Conservation (phyloP, 176 grass and related monocot species). For the Pontederia crassipes region DNA sequence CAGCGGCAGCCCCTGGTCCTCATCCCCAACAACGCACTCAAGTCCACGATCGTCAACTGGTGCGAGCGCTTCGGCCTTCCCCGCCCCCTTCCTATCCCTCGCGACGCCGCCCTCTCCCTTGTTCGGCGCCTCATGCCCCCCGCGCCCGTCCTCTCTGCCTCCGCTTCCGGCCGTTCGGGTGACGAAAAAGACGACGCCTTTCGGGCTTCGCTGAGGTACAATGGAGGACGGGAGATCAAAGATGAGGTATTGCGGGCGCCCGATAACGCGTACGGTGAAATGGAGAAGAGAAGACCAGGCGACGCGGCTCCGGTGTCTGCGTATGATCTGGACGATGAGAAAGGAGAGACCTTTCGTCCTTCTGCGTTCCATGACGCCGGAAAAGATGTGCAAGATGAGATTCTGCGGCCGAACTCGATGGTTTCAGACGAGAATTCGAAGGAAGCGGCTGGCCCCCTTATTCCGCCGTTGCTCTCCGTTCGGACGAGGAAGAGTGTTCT, state of each 20-base stretch:
- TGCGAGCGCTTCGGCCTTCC: conserved; percentile 47
- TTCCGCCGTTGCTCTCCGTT: not conserved
- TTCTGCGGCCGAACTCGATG: not conserved
- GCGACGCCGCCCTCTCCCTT: conserved; percentile 45
- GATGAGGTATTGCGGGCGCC: too few species aligned
- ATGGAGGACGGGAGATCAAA: too few species aligned
- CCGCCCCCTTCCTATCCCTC: conserved; percentile 36
- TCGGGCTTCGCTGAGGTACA: too few species aligned
- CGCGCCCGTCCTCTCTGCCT: not conserved
- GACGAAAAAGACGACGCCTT: not conserved
- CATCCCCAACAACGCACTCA: conserved; percentile 71
- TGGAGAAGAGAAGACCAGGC: too few species aligned
- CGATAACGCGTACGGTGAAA: too few species aligned
- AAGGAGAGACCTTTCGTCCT: not conserved
- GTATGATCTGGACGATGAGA: not conserved
- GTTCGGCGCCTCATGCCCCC: conserved; percentile 66
- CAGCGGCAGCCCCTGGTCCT: conserved; percentile 36
- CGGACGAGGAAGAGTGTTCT: conserved; percentile 9
- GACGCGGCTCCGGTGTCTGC: too few species aligned
- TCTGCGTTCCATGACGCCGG: not conserved
- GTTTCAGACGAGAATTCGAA: not conserved
- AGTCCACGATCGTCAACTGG: conserved; percentile 76
- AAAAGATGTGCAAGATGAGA: conserved; percentile 2
- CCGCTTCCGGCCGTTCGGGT: not conserved
- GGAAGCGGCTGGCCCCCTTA: not conserved